Evolutionary conservation across 495 filamentous ascomycete species (phyloP), one percentile per base, ranked within the genome.

Genomic region (Aspergillus affinis): DNA sequence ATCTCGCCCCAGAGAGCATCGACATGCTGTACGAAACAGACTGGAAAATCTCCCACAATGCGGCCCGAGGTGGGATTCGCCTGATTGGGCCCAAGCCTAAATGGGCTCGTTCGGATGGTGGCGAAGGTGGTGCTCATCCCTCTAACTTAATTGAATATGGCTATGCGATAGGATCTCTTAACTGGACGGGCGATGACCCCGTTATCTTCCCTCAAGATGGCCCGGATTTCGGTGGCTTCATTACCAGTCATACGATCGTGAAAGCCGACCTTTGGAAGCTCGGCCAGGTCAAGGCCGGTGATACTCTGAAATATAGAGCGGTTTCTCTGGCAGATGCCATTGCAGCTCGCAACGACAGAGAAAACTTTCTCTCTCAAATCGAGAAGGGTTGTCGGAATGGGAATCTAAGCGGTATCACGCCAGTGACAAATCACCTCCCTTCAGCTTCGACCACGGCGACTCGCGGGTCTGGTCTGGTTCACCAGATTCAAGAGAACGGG

Each of bases 11-110:
- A 0, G 75, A 82, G 56, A 82, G 82, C 56, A 76, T 82, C 18
- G 70, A 82, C 13, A 86, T 82, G 73, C 66, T 86, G 1, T 88
- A 84, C 63, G 59, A 70, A 12, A 83, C 76, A 23, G 68, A 79
- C 44, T 86, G 83, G 83, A 79, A 79, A 48, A 69, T 87, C 1
- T 81, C 79, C 0, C 84, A 88, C 67, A 87, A 87, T 58, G 80
- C 82, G 21, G 80, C 79, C 15, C 68, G 85, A 61, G 79, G 78
- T 32, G 85, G 81, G 4, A 82, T 87, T 19, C 79, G 83, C 5
- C 74, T 87, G 0, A 65, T 83, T 23, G 84, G 84, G 4, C 83
- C 83, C 5, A 71, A 74, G 29, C 82, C 81, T 21, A 74, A 78
- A 63, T 88, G 81, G 79, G 81, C 81, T 27, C 72, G 85, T 21